Base-by-base conservation (phyloP, 2,329 filamentous ascomycete genomes). In the Trichoderma atroviride region DNA sequence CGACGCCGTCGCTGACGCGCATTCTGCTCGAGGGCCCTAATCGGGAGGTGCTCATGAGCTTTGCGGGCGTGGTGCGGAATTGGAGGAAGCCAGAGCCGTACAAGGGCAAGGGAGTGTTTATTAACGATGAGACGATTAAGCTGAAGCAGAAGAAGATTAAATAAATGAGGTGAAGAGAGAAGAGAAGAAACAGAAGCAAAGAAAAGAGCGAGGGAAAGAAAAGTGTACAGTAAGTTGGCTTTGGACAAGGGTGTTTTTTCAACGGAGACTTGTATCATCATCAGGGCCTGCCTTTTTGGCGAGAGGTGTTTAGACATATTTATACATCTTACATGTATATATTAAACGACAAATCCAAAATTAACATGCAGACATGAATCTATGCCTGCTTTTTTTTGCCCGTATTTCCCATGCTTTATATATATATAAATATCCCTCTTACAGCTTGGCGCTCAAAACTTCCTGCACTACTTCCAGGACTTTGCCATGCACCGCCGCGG, bases 21-120 rank as follows among this genome's bases (percentile, higher is more conserved):
- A 93, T 99, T 74, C 82, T 99, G 75, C 83, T 99, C 50, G 94
- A 99, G 83, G 94, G 96, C 10, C 86, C 91, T 64, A 89, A 98
- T 79, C 94, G 93, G 78, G 91, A 96, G 81, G 87, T 90, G 60
- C 89, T 99, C 72, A 96, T 94, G 86, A 90, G 92, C 70, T 97
- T 98, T 80, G 96, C 96, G 22, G 96, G 96, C 0, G 85, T 90
- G 75, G 96, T 99, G 74, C 87, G 93, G 75, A 87, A 85, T 81
- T 98, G 95, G 95, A 90, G 96, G 78, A 88, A 87, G 73, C 96
- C 96, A 35, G 96, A 99, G 83, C 96, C 96, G 73, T 99, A 99
- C 83, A 99, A 99, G 88, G 96, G 96, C 74, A 98, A 99, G 89
- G 96, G 96, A 75, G 97, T 99, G 75, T 99, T 98, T 79, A 91